Evolutionary conservation across 495 filamentous ascomycete genomes (phyloP).

Genomic region (Penicillium bovifimosum): DNA sequence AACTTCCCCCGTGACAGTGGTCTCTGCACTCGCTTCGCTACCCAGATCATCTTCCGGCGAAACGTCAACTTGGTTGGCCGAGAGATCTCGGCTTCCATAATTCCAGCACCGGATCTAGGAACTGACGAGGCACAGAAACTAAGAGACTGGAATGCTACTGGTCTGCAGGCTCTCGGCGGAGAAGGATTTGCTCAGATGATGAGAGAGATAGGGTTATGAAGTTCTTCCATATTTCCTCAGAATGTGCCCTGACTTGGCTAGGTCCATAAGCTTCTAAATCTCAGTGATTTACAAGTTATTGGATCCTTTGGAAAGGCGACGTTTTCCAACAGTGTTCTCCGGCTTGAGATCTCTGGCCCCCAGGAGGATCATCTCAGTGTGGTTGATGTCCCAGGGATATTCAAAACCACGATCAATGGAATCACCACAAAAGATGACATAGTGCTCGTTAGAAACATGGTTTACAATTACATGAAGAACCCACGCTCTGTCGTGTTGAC

Average conservation of each 20-base stretch:
- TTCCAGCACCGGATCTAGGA: not conserved
- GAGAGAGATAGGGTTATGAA: too few species aligned
- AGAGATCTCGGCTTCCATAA: constrained; percentile 1
- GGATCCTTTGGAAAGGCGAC: too few species aligned
- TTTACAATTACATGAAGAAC: constrained; percentile 48
- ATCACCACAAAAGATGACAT: constrained; percentile 48
- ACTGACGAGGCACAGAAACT: not conserved
- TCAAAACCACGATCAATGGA: constrained; percentile 47
- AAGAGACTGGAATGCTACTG: too few species aligned
- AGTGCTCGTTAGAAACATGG: constrained; percentile 47
- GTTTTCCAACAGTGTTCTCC: constrained; percentile 55
- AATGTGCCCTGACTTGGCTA: too few species aligned
- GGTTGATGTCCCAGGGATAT: constrained; percentile 61
- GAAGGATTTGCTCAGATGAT: too few species aligned
- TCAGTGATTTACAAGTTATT: too few species aligned
- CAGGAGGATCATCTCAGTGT: constrained; percentile 53
- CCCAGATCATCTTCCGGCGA: constrained; percentile 39
- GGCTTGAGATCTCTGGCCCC: constrained; percentile 54
- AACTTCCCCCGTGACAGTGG: constrained; percentile 37
- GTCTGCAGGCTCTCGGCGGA: too few species aligned
- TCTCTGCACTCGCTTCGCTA: constrained; percentile 44
- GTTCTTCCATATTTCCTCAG: too few species aligned
- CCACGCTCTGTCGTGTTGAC: constrained; percentile 52
- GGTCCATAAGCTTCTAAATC: constrained; percentile 26
- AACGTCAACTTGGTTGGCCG: constrained; percentile 21